Base-by-base conservation (phyloP, 805 yeast species). In the Citeromyces matritensis region DNA sequence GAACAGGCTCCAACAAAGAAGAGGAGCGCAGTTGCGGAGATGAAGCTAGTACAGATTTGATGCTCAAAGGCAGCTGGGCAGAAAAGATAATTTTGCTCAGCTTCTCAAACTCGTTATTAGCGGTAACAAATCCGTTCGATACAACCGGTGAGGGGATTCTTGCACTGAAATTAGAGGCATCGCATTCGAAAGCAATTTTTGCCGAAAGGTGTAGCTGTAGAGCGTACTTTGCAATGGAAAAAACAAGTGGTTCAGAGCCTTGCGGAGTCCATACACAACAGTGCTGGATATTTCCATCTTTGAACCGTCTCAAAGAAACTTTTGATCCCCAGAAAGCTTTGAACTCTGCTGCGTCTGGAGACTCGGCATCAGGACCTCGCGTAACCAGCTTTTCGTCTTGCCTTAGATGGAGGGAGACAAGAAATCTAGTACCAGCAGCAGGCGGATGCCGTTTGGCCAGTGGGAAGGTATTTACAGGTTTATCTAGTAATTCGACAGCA, bases 261-360 rank as follows among this genome's bases (percentile, higher is more conserved):
- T 69, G 58, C 4, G 68, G 57, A 4, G 59, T 53, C 97, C 97
- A 91, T 21, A 85, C 78, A 34, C 91, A 93, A 49, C 94, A 81
- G 53, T 91, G 93, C 38, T 73, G 76, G 37, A 91, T 85, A 4
- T 78, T 63, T 25, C 96, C 96, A 53, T 91, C 95, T 47, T 82
- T 85, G 58, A 88, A 91, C 49, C 91, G 72, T 60, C 99, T 73
- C 34, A 91, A 61, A 9, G 91, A 82, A 0, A 94, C 73, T 40
- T 71, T 77, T 7, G 67, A 47, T 8, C 96, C 96, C 99, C 99
- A 91, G 47, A 91, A 86, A 5, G 69, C 57, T 41, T 80, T 70
- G 58, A 91, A 91, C 33, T 65, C 62, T 5, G 67, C 57, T n/a
- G 75, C 69, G 17, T 57, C 70, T 10, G 64, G 73, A 27, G 58